Evolutionary conservation across 345 rosid species (phyloP), one percentile per base, ranked within the genome.

Genomic region (Eucalyptus marginata): DNA sequence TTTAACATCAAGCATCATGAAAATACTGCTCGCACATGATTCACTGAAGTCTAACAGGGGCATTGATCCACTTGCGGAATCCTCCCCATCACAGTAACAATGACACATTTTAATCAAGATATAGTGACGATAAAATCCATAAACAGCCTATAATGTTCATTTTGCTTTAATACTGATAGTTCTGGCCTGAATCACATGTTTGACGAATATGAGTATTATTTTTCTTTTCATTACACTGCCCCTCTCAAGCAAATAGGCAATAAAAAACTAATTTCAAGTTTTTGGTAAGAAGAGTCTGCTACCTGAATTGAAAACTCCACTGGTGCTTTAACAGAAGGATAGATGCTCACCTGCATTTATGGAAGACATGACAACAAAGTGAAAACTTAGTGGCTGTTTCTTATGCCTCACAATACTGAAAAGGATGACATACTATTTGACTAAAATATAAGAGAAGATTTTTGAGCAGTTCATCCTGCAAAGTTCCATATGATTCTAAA

Each of bases 291-390:
- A 84, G 66, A 91, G 88, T 43, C 59, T 58, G 79, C 87, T 91
- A 98, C 99, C 98, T 98, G 99, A 92, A 94, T 89, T 49, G 98
- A 94, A 87, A 90, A 92, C 88, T 97, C 99, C 49, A 94, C 98
- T 4, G 97, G 97, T n/a, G 99, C 98, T 94, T 94, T 98, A 85
- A 95, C 96, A 62, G 97, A 90, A 52, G 99, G 99, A 91, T 98
- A 97, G 90, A 98, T 96, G 93, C 94, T 95, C 88, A 98, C 95
- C 99, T 96, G 92, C 80, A 90, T 51, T 76, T 31, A 64, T 31
- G 15, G n/a, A 52, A n/a, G 88, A 85, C n/a, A 71, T 7, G 36
- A 76, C 22, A 56, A 49, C 64, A 66, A 86, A 87, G 81, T 83
- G 13, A 47, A 25, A 52, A 40, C 36, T 36, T 50, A 20, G 2